phyloP scores from a whole-genome alignment of 2,329 filamentous ascomycete genomes.

The Trichoderma polysporum region DNA sequence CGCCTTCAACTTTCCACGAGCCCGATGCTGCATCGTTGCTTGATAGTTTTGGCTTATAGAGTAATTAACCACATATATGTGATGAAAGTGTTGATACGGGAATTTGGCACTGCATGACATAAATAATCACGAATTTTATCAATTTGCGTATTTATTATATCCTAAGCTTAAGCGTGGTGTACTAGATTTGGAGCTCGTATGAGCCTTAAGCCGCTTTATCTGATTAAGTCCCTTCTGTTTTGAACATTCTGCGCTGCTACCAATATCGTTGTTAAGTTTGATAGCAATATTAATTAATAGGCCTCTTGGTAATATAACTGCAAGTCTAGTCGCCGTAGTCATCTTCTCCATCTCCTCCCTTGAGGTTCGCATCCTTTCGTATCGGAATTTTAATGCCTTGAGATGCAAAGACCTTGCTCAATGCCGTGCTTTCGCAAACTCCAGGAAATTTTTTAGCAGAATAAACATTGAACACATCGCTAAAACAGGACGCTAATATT shows the following conservation, averaged over 20 bases:
- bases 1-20: conserved; percentile 82
- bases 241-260: not conserved
- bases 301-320: not conserved
- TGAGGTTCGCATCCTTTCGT: conserved; percentile 71
- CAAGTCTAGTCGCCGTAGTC: conserved; percentile 39
- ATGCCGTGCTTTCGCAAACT: conserved; percentile 86
- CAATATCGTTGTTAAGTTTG: not conserved
- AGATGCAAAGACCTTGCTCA: conserved; percentile 89
- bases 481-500: conserved; percentile 82
- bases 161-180: not conserved
- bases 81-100: not conserved
- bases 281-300: not conserved
- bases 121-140: not conserved
- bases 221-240: too few species aligned
- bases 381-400: conserved; percentile 98
- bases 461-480: conserved; percentile 87
- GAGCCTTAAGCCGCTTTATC: not conserved
- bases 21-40: conserved; percentile 86
- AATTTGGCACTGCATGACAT: not conserved
- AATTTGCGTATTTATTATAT: not conserved
- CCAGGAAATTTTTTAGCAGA: conserved; percentile 98
- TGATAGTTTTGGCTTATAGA: conserved; percentile 87
- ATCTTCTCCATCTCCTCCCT: conserved; percentile 55
- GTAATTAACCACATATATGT: not conserved
- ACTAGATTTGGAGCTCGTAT: not conserved